Evolutionary conservation across 1,284 basidiomycete genomes (phyloP).

Genomic region (Athelia psychrophila): DNA sequence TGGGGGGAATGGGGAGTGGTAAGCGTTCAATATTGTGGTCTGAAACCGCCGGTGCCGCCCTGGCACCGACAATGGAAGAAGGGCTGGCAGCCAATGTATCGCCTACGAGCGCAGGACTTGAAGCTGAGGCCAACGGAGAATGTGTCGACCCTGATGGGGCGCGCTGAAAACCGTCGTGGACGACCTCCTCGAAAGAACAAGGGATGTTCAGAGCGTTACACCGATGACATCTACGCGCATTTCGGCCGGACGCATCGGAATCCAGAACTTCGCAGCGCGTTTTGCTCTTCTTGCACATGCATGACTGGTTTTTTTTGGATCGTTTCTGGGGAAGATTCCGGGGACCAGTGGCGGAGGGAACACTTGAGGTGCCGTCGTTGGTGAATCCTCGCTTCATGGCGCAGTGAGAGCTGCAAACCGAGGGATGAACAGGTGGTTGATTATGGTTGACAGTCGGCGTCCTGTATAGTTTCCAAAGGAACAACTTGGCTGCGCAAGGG

Average conservation of each 20-base stretch:
- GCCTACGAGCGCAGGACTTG: background rate
- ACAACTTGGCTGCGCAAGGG: too few relatives aligned
- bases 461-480: too few relatives aligned
- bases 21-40: background rate
- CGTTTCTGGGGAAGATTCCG: background rate
- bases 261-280: slow-evolving; percentile 24
- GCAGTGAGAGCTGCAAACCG: too few relatives aligned
- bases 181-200: slow-evolving; percentile 23
- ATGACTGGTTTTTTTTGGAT: background rate
- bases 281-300: slow-evolving; percentile 9
- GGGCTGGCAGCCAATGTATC: background rate
- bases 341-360: too few relatives aligned
- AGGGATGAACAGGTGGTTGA: too few relatives aligned
- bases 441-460: too few relatives aligned
- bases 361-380: too few relatives aligned
- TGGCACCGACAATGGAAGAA: background rate
- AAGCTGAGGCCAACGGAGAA: background rate
- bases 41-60: background rate
- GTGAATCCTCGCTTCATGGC: too few relatives aligned
- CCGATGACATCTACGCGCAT: slow-evolving; percentile 19
- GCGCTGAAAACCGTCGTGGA: slow-evolving; percentile 9
- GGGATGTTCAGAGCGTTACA: slow-evolving; percentile 23
- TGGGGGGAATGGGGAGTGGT: slow-evolving; percentile 8
- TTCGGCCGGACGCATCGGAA: slow-evolving; percentile 3
- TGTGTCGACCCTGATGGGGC: slow-evolving; percentile 7